Evolutionary conservation across 768 basidiomycete species (phyloP), one percentile per base, ranked within the genome.

Genomic region (Thelephora ganbajun): DNA sequence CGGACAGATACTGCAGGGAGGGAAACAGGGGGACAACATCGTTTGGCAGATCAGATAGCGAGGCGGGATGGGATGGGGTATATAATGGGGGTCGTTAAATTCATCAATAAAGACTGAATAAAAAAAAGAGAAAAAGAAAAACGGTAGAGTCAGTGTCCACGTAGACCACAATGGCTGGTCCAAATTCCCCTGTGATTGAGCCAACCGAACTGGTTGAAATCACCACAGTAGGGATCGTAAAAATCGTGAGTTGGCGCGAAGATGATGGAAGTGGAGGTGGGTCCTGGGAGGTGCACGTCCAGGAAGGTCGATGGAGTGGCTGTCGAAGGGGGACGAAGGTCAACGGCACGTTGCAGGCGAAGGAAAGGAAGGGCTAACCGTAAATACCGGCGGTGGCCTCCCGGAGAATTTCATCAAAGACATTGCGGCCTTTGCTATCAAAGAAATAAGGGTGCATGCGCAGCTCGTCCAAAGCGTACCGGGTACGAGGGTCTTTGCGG

Each of bases 361-460:
- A 41, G 14, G 39, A 41, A 22, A 41, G 39, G 7, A 18, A n/a
- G 9, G 16, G 16, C 18, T 18, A 11, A 41, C 4, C 39, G 14
- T 11, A 22, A 18, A 4, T 16, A 41, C 14, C 22, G 16, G 39
- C 39, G 11, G 16, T 14, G 9, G 14, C 16, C 14, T 4, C 22
- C 39, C 4, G 39, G 39, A 41, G 12, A 18, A 41, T 41, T 14
- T 41, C 12, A 41, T 41, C 39, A 41, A 22, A 18, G 18, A 41
- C 16, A 14, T 41, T 41, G 37, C n/a, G 37, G 20, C 37, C n/a
- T 11, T 41, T 41, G 12, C 39, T 18, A n/a, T 54, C 53, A 19
- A 50, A 16, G 48, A 57, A 57, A 51, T 51, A 57, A 9, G 42
- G 39, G 43, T 53, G 56, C n/a, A 52, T 22, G 35, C 49, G 51